Percentiles rank a stretch among this genome's conserved stretches.
Conservation (phyloP, 169 alveolate genomes). For the Plasmodium coatneyi region DNA sequence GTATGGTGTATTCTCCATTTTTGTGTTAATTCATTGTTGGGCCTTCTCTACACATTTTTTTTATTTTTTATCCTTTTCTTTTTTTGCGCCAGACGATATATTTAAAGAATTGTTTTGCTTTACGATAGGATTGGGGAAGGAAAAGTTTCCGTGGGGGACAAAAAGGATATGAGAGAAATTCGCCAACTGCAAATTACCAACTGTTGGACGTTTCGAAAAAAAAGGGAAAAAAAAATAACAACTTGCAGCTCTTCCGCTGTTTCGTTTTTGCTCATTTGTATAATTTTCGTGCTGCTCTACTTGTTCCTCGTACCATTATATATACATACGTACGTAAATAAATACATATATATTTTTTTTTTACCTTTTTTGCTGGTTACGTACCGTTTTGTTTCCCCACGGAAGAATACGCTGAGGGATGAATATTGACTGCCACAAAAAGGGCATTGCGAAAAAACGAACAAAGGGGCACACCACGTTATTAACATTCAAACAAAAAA, state of each 20-base stretch:
- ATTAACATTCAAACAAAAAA: neutral
- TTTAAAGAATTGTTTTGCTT: neutral
- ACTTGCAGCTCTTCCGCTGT: neutral
- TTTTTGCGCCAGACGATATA: neutral
- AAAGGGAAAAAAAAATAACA: neutral
- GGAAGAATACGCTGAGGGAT: neutral
- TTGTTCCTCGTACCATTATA: neutral
- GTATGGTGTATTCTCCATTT: neutral
- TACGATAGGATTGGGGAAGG: neutral
- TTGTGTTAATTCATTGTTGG: neutral
- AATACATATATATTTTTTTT: neutral
- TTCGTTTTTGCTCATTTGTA: neutral
- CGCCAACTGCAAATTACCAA: neutral
- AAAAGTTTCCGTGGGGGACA: neutral
- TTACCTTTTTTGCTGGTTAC: neutral
- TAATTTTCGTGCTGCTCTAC: neutral
- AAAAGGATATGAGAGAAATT: neutral
- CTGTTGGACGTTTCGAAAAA: neutral
- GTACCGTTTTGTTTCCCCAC: neutral
- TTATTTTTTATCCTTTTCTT: neutral
- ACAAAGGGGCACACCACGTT: neutral
- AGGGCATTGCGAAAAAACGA: neutral
- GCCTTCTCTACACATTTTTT: neutral
- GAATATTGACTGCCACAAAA: neutral
- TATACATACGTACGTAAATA: neutral